Percentiles rank a stretch among this genome's conserved stretches.
phyloP scores from a whole-genome alignment of 495 filamentous ascomycete genomes.

The Lasiosphaeria miniovina region DNA sequence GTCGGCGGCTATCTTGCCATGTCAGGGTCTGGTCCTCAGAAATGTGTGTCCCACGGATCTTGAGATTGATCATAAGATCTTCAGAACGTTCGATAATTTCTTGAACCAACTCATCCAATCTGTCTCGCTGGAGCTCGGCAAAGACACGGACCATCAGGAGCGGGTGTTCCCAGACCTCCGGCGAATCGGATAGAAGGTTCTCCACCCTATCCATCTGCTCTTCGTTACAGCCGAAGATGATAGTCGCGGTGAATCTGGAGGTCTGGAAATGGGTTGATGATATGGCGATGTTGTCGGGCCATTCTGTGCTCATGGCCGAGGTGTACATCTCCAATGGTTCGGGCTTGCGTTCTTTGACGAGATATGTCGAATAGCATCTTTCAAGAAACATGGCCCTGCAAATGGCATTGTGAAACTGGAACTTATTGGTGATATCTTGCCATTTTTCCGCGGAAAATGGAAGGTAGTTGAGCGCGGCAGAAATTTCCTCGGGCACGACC shows the following conservation, averaged over 20 bases:
- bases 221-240: conserved; percentile 12
- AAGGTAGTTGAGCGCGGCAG: background rate
- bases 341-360: background rate
- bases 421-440: background rate
- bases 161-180: conserved; percentile 15
- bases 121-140: conserved; percentile 18
- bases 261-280: conserved; percentile 13
- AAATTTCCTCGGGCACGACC: background rate
- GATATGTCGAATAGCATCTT: background rate
- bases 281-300: conserved; percentile 2
- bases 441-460: background rate
- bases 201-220: background rate
- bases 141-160: conserved; percentile 17
- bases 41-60: background rate
- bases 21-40: background rate
- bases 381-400: background rate
- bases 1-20: background rate
- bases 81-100: background rate
- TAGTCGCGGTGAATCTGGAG: conserved; percentile 4
- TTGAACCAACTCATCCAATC: conserved; percentile 1
- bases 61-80: background rate
- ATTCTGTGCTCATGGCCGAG: background rate
- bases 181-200: conserved; percentile 1
- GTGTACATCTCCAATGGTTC: conserved; percentile 6
- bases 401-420: background rate